Percentiles rank a stretch among this genome's conserved stretches.
Conservation (phyloP, 2,329 filamentous ascomycete species). For the Monosporascus sp. region DNA sequence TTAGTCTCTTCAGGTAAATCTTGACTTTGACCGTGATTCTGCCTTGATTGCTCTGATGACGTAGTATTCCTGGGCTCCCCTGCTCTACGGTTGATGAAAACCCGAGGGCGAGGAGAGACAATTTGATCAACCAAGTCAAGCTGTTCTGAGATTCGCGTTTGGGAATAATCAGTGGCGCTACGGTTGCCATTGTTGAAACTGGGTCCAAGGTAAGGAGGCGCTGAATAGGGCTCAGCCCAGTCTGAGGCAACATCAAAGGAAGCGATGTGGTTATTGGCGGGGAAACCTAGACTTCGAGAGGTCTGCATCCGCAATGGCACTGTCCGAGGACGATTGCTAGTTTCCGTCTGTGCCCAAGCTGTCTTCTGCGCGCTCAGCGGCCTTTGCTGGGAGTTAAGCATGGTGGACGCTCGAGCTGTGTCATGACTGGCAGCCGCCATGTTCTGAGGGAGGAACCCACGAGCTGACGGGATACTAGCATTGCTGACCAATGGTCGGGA, state of each 20-base stretch:
- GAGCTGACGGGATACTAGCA: constrained; percentile 2
- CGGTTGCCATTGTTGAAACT: too few relatives aligned
- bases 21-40: too few relatives aligned
- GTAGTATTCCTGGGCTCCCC: too few relatives aligned
- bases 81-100: too few relatives aligned
- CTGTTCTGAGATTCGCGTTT: too few relatives aligned
- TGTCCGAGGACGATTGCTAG: background rate
- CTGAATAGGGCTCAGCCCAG: too few relatives aligned
- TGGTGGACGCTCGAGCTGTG: background rate
- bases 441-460: constrained; percentile 9
- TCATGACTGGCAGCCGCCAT: background rate
- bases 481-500: background rate
- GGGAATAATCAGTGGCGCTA: too few relatives aligned
- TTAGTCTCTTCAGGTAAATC: too few relatives aligned
- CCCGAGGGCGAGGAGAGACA: too few relatives aligned
- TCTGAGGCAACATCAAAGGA: background rate
- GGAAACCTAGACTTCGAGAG: background rate
- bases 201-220: too few relatives aligned
- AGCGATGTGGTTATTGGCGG: background rate
- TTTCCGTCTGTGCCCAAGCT: background rate
- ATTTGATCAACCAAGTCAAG: too few relatives aligned
- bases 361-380: background rate
- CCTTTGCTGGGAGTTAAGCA: background rate
- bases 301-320: background rate
- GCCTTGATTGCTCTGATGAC: too few relatives aligned